Evolutionary conservation across 1,139 yeast species (phyloP), one percentile per base, ranked within the genome.

Genomic region (Meyerozyma smithsonii): DNA sequence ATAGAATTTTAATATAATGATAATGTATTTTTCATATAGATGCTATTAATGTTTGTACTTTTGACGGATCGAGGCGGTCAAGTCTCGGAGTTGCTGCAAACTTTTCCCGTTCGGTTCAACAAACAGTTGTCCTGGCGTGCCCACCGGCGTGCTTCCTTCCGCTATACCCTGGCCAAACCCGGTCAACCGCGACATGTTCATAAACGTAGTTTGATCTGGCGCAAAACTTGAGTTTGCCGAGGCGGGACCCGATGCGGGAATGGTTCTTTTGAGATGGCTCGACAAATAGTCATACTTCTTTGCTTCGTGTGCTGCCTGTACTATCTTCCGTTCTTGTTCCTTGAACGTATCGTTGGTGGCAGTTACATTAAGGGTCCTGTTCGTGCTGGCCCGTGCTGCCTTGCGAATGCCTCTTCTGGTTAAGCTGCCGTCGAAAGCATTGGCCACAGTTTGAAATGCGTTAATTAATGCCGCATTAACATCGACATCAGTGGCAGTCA

Each of bases 161-260:
- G 65, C 50, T 2, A 69, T 62, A 5, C 71, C 73, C 32, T 54
- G 58, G 2, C 72, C 74, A 48, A 66, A 63, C n/a, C 63, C 68
- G 10, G 62, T 56, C 33, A 63, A 52, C 15, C 55, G 56, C 14
- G 66, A 62, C 18, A 49, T 53, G 46, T 57, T 59, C 42, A 47
- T 55, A 39, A 46, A 42, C 4, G 60, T 50, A 26, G 44, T 42
- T 18, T 43, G 43, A 20, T 46, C 47, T 19, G 34, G 36, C 23
- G 40, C 40, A 20, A 36, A 35, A 20, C 39, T 39, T 19, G 39
- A 28, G 15, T 50, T 47, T 20, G 45, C 45, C 19, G 47, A 41
- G 11, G 30, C 17, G 18, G 17, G 15, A 8, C 11, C 30, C 12
- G 43, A 36, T 35, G 45, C 42, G 14, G 45, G 32, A 34, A 40